A percentile compares a stretch with the other conserved stretches of the same genome.
These are phyloP conservation scores for Colletotrichum noveboracense DNA, from an alignment of 2,329 filamentous ascomycete genomes.

Conservation along the genomic window DNA sequence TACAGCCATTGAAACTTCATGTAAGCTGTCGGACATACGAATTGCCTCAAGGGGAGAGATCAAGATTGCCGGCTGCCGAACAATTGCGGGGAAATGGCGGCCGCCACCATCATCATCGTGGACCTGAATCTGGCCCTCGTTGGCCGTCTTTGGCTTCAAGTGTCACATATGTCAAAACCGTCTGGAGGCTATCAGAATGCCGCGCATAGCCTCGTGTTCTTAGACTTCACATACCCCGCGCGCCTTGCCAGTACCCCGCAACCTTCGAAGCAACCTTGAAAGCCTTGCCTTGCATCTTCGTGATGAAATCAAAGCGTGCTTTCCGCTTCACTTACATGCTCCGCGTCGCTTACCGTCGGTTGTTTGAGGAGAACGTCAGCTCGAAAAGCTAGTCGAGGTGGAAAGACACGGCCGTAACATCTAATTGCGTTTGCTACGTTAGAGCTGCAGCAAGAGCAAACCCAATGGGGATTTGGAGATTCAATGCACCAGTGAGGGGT, in stretches of 20 bases:
- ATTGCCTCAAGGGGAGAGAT: background rate
- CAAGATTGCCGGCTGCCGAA: background rate
- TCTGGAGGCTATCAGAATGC: background rate
- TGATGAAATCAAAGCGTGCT: background rate
- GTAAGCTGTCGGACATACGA: background rate
- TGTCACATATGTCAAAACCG: background rate
- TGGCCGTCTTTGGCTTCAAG: background rate
- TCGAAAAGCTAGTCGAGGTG: background rate
- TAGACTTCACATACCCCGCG: slow-evolving; percentile 18
- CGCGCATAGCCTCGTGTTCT: background rate
- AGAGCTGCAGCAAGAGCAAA: background rate
- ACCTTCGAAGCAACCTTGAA: slow-evolving; percentile 8
- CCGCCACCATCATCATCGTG: background rate
- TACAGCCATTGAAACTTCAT: background rate
- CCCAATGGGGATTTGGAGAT: background rate
- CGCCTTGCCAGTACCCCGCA: slow-evolving; percentile 12
- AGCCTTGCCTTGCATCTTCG: background rate
- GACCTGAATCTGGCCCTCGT: background rate
- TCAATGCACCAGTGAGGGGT: slow-evolving; percentile 8
- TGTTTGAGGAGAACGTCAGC: background rate
- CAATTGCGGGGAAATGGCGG: background rate
- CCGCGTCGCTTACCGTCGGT: background rate
- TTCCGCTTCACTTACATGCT: background rate
- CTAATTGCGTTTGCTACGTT: background rate
- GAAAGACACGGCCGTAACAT: background rate